These are phyloP conservation scores for Colletotrichum magnum DNA, from an alignment of 2,329 filamentous ascomycete species.

Conservation along the genomic window DNA sequence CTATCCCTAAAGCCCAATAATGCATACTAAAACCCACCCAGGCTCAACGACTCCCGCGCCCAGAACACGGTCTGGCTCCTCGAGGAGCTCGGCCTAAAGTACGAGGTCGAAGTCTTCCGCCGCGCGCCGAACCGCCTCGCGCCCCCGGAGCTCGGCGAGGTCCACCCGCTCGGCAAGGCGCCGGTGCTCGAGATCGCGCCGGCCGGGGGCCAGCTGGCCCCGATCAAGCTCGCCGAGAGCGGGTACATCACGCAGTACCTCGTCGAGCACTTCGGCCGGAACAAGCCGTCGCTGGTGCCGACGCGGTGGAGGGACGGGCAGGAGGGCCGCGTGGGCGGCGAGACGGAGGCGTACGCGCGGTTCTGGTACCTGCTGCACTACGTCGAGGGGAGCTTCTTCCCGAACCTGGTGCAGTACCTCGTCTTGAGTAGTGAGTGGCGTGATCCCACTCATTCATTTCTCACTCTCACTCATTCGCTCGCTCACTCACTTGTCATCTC, in stretches of 20 bases:
- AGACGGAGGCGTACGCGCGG: constrained; percentile 72
- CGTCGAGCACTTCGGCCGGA: constrained; percentile 70
- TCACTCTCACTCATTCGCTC: too few species aligned
- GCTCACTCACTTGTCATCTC: too few species aligned
- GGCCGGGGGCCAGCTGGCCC: constrained; percentile 44
- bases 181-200: constrained; percentile 78
- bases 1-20: background rate
- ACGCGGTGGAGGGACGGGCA: constrained; percentile 68
- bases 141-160: constrained; percentile 79
- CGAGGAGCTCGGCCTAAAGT: constrained; percentile 84
- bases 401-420: constrained; percentile 71
- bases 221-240: constrained; percentile 83
- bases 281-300: constrained; percentile 64
- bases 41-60: constrained; percentile 86
- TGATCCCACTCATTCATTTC: too few species aligned
- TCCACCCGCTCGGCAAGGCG: constrained; percentile 91
- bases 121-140: constrained; percentile 71
- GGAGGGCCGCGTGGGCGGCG: constrained; percentile 71
- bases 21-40: constrained; percentile 50
- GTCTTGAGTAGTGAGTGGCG: constrained; percentile 49
- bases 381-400: constrained; percentile 87
- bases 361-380: constrained; percentile 85
- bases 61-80: constrained; percentile 90
- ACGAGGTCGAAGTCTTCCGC: constrained; percentile 85
- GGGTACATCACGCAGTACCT: constrained; percentile 89